Base-by-base conservation (phyloP, 441 rosid genomes). In the Adansonia gregorii region DNA sequence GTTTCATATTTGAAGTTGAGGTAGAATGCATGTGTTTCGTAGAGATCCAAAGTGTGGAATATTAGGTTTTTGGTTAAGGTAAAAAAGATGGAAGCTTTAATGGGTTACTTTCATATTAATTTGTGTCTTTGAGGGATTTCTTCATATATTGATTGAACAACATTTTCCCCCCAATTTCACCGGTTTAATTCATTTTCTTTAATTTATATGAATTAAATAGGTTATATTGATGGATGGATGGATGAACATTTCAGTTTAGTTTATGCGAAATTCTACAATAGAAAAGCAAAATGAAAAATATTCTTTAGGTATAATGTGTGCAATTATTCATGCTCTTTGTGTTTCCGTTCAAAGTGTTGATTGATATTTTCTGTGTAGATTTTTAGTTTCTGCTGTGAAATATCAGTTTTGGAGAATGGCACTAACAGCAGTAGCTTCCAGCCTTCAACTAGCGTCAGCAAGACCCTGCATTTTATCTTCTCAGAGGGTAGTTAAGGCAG, bases 401-500 rank as follows among this genome's bases (percentile, higher is more conserved):
- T 70, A 78, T 75, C 22, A 76, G 64, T 22, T 76, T 54, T 70
- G 74, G 73, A 86, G 76, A 80, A 94, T 91, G 98, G 89, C 91
- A 8, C 88, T 86, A 27, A 72, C 84, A 76, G 82, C 88, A 75
- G 35, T 31, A 31, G 92, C 90, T 78, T 88, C 88, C 67, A 77
- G 90, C 78, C 82, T 93, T 54, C 97, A 90, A 67, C 78, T 94
- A 82, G 91, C 88, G 17, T 78, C 88, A 7, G 76, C 78, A 80
- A 84, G 92, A 76, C 92, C 95, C 45, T 88, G 84, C 86, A 67
- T 88, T 58, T 87, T 86, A 52, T 78, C 93, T 63, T 85, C 93
- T 48, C 52, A 14, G 56, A 82, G 79, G 76, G 85, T 79, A 81
- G 66, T 86, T n/a, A 87, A 83, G 80, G 81, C 87, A 2, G 90